phyloP scores from a whole-genome alignment of 495 filamentous ascomycete species.

The Rhypophila decipiens region DNA sequence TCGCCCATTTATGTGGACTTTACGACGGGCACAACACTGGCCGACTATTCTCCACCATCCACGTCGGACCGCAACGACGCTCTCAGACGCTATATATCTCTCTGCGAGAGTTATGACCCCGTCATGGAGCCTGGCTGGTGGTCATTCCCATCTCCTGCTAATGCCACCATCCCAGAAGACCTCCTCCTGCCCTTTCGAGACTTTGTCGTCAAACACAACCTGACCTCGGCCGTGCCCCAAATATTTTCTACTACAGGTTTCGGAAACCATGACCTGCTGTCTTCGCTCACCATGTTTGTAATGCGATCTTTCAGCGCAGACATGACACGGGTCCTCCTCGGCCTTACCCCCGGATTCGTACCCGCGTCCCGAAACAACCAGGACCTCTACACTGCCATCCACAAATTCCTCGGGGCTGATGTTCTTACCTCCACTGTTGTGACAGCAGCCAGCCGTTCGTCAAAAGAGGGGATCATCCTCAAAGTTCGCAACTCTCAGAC shows the following conservation, averaged over 20 bases:
- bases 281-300: conserved; percentile 30
- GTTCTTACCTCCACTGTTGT: conserved; percentile 33
- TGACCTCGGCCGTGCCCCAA: conserved; percentile 25
- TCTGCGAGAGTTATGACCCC: conserved; percentile 31
- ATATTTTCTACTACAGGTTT: conserved; percentile 29
- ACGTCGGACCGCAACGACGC: conserved; percentile 20
- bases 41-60: conserved; percentile 13
- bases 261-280: conserved; percentile 32
- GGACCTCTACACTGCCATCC: conserved; percentile 34
- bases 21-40: conserved; percentile 24
- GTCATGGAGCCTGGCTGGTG: conserved; percentile 31
- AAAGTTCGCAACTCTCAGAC: conserved; percentile 26
- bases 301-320: conserved; percentile 33
- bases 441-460: conserved; percentile 17
- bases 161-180: conserved; percentile 39
- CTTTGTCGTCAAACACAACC: conserved; percentile 38
- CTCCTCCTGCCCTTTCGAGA: conserved; percentile 39
- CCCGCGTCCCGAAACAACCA: conserved; percentile 34
- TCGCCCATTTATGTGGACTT: conserved; percentile 34
- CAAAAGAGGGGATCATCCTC: conserved; percentile 20
- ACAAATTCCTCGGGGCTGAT: conserved; percentile 24
- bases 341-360: conserved; percentile 16
- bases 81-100: conserved; percentile 26
- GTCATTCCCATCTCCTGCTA: conserved; percentile 24
- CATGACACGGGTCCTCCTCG: conserved; percentile 22